Conservation (phyloP, 345 rosid genomes). For the Salix exigua region DNA sequence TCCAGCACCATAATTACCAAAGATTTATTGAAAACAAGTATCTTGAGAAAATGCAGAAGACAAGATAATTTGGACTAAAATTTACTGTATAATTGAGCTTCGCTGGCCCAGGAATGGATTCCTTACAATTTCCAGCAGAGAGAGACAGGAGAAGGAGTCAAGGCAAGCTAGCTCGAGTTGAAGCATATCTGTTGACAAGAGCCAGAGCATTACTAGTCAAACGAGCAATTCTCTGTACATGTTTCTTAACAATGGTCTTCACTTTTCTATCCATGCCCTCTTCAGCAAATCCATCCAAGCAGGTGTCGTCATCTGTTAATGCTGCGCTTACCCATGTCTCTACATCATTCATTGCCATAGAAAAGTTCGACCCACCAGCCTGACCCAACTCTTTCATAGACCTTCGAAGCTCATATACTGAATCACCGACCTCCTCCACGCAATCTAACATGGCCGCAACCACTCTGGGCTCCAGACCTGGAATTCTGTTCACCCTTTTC, state of each 20-base stretch:
- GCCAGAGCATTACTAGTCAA: conserved; percentile 61
- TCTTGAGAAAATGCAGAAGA: neutral
- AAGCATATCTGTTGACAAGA: conserved; percentile 44
- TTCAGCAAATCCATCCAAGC: conserved; percentile 44
- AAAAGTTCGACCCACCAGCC: conserved; percentile 5
- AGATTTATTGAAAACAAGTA: neutral
- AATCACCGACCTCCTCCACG: conserved; percentile 43
- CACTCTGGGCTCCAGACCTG: conserved; percentile 23
- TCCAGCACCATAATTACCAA: neutral
- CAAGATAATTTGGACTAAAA: neutral
- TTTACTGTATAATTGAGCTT: neutral
- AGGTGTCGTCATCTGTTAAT: conserved; percentile 49
- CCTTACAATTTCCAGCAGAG: neutral
- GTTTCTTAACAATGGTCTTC: conserved; percentile 34
- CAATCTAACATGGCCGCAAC: conserved; percentile 46
- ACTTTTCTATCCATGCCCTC: conserved; percentile 8
- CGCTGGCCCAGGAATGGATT: neutral
- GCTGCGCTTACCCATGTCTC: conserved; percentile 66
- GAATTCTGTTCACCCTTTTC: conserved; percentile 24
- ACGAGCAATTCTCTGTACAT: conserved; percentile 38
- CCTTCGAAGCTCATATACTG: conserved; percentile 45
- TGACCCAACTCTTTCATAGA: conserved; percentile 41
- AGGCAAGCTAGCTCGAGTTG: conserved; percentile 13
- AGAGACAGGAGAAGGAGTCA: neutral
- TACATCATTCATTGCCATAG: conserved; percentile 27